Evolutionary conservation across 139 green algal genomes (phyloP).

Genomic region (Chlorella vulgaris): DNA sequence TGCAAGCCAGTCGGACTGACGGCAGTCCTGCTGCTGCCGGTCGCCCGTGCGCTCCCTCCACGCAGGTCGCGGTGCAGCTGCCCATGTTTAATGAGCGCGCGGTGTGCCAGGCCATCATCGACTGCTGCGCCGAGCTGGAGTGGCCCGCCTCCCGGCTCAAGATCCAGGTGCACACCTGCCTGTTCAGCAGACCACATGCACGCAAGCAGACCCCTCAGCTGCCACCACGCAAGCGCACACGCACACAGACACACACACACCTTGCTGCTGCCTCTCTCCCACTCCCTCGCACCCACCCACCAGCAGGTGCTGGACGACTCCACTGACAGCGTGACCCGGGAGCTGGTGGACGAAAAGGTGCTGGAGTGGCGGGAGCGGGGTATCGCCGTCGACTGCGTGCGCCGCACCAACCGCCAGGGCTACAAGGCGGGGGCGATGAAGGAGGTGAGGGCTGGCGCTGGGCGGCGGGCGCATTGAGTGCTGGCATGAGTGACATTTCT

Average conservation of each 20-base stretch:
- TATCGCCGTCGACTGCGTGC: constrained; percentile 63
- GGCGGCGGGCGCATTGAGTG: too few relatives aligned
- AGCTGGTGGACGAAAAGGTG: constrained; percentile 77
- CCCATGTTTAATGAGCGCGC: constrained; percentile 95
- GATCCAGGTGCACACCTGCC: constrained; percentile 64
- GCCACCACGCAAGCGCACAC: too few relatives aligned
- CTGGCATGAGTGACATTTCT: background rate
- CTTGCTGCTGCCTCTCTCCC: too few relatives aligned
- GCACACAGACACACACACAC: too few relatives aligned
- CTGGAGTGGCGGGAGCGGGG: constrained; percentile 73
- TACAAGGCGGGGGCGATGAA: constrained; percentile 90
- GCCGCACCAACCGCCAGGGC: constrained; percentile 76
- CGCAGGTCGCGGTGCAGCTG: constrained; percentile 91
- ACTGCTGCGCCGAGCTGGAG: constrained; percentile 73
- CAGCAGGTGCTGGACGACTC: constrained; percentile 87
- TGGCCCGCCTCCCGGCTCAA: constrained; percentile 75
- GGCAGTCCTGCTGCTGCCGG: too few relatives aligned
- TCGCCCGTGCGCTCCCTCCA: too few relatives aligned
- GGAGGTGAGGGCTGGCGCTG: constrained; percentile 46
- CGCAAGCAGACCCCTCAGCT: too few relatives aligned
- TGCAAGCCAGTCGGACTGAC: too few relatives aligned
- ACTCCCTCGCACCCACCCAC: background rate
- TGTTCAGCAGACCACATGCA: too few relatives aligned
- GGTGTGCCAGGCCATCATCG: constrained; percentile 84
- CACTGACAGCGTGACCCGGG: constrained; percentile 67